Conservation (phyloP, 208 protist species). For the Wallacemonas sp. region DNA sequence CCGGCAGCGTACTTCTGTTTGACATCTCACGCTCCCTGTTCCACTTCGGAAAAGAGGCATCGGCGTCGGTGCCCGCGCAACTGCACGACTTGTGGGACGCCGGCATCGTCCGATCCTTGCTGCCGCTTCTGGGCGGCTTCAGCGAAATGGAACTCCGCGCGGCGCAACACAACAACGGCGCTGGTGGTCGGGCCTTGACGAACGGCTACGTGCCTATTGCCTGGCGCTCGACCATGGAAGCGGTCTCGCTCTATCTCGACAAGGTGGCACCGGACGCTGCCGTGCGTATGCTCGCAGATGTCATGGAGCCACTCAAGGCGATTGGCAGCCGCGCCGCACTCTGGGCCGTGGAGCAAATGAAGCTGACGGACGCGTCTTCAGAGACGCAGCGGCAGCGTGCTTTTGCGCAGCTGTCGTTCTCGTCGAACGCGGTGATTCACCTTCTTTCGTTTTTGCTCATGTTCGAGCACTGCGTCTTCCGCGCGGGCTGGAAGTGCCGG, state of each 20-base stretch:
- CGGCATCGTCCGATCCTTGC: slow-evolving; percentile 33
- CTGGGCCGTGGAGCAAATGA: slow-evolving; percentile 6
- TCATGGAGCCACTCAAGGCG: neutral
- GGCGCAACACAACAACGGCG: neutral
- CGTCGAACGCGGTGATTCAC: slow-evolving; percentile 56
- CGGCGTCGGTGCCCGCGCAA: slow-evolving; percentile 6
- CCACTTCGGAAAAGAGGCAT: slow-evolving; percentile 45
- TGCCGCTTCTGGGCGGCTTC: slow-evolving; percentile 41
- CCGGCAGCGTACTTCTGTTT: slow-evolving; percentile 56
- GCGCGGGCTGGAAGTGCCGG: slow-evolving; percentile 38
- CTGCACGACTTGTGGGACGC: slow-evolving; percentile 39
- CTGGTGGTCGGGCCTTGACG: neutral
- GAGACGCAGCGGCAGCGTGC: slow-evolving; percentile 15
- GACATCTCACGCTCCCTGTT: slow-evolving; percentile 66
- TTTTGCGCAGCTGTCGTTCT: slow-evolving; percentile 35
- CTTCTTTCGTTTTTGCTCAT: slow-evolving; percentile 66
- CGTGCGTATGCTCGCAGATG: neutral
- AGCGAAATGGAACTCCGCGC: slow-evolving; percentile 14
- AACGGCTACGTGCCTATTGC: slow-evolving; percentile 44
- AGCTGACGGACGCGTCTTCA: too few species aligned
- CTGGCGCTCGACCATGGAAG: slow-evolving; percentile 63
- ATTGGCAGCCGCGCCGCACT: slow-evolving; percentile 2
- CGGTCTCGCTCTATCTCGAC: slow-evolving; percentile 53
- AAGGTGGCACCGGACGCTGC: neutral
- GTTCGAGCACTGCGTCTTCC: slow-evolving; percentile 67